Base-by-base conservation (phyloP, 176 grass and related monocot genomes). In the Puccinellia tenuiflora region DNA sequence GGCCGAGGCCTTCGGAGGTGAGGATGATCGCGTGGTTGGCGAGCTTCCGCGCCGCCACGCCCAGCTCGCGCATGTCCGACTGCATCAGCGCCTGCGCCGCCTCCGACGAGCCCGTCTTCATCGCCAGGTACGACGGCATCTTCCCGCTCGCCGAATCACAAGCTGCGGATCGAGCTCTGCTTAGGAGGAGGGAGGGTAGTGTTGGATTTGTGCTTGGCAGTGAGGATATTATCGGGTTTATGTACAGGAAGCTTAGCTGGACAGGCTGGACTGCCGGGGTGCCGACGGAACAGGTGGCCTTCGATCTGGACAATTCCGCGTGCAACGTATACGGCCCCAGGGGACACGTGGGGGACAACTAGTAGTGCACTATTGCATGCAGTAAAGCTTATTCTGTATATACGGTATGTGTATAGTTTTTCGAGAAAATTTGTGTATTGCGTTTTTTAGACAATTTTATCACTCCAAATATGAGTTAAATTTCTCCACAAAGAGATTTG, bases 11-110 rank as follows among this genome's bases (percentile, higher is more conserved):
- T 33, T 75, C 56, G 48, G 80, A 78, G 85, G 93, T 89, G 45
- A 80, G 55, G 75, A 15, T 15, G 2, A 98, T 51, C 11, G 89
- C 89, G 50, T 98, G 92, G 83, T 88, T 87, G 76, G 85, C 89
- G 61, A 98, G 87, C 85, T 92, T 98, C 76, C 80, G 40, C 53
- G 88, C 90, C 9, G 96, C 96, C 28, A 78, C 71, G 50, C 85
- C 33, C 8, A 98, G 52, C 40, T 98, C 93, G 71, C 81, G 78
- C 82, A 98, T 80, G 87, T 98, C 96, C 5, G 93, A 88, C n/a
- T 93, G 86, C 67, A 98, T 68, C 67, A 93, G 82, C 78, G 78
- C 90, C 76, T 62, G 57, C 25, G 34, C 76, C 59, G 79, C 86
- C 72, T 83, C 75, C 21, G 84, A 69, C 54, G 59, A 33, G 62